Percentiles rank a stretch among this genome's conserved stretches.
Evolutionary conservation across 2,329 filamentous ascomycete species (phyloP).

Genomic region (Tolypocladium sp.): DNA sequence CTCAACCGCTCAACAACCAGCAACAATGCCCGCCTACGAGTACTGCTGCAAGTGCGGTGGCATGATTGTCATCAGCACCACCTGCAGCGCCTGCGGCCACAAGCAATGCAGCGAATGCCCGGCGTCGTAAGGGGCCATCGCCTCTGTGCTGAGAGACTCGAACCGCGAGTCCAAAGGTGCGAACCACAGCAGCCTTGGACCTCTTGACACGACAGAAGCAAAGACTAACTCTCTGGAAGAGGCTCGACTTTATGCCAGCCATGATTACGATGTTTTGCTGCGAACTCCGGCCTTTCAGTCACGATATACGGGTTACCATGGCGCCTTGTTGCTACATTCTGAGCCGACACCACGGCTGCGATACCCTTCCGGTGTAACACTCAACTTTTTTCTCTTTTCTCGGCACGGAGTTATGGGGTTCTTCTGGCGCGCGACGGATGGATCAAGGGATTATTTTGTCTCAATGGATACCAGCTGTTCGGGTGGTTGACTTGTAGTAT

Average conservation of each 20-base stretch:
- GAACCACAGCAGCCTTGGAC: too few species aligned
- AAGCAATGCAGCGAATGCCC: slow-evolving; percentile 39
- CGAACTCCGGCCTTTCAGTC: background rate
- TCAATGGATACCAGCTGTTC: background rate
- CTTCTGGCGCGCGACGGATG: background rate
- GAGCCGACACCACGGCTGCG: slow-evolving; percentile 11
- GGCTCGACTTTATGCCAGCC: background rate
- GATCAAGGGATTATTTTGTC: background rate
- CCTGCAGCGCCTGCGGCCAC: slow-evolving; percentile 41
- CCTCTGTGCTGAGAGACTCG: background rate
- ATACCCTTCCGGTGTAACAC: background rate
- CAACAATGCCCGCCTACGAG: slow-evolving; percentile 34
- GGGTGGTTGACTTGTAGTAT: background rate
- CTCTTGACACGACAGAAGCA: background rate
- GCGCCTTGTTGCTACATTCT: background rate
- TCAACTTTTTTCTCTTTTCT: background rate
- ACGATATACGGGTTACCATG: background rate
- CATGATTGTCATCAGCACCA: slow-evolving; percentile 49
- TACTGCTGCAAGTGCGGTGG: slow-evolving; percentile 47
- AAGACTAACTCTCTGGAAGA: background rate
- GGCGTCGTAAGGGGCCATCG: slow-evolving; percentile 15
- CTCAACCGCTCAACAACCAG: background rate
- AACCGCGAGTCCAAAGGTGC: background rate
- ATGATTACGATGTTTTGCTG: background rate
- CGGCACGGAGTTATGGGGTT: background rate